Base-by-base conservation (phyloP, 2,329 filamentous ascomycete genomes). In the Aspergillus oerlinghausenensis region DNA sequence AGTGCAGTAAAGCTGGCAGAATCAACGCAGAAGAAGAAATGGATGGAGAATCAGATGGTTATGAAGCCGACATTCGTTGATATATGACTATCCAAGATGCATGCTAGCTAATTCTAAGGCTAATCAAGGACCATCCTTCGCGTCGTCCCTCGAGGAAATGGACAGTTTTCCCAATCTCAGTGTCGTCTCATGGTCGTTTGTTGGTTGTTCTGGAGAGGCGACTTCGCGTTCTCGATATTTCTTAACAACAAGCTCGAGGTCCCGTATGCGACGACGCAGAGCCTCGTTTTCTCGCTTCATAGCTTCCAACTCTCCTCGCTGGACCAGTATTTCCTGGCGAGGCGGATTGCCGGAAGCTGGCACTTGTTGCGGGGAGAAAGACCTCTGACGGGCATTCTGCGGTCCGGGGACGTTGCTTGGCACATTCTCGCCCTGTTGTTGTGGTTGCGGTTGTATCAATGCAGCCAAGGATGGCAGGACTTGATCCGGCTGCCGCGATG, bases 201-300 rank as follows among this genome's bases (percentile, higher is more conserved):
- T 23, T 25, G 9, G 25, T 21, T 50, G 35, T 21, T 58, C 56
- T 50, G 48, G 26, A 11, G 35, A n/a, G 19, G 48, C 40, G 25
- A 57, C 48, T 35, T 60, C 60, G 14, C 42, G 48, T 38, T 65
- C 64, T 42, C 69, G 70, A 55, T 69, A 65, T 32, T 68, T 70
- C 60, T 68, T 73, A 45, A 76, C 50, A 28, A 53, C 67, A 19
- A 66, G 64, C 59, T 80, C 78, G 48, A 79, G 63, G 42, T 80
- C 78, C 43, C 73, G 71, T 9, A 80, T 72, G 9, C 75, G 74
- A 28, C 70, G 70, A 50, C 76, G 72, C 42, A 80, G 66, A 29
- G 68, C 63, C 55, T 80, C 78, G 52, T 80, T 80, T 62, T 80
- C 78, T 10, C 72, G 68, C 59, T 74, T 77, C 35, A 78, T 70